Percentiles rank a stretch among this genome's conserved stretches.
phyloP scores from a whole-genome alignment of 495 filamentous ascomycete species.

The Extremus antarcticus region DNA sequence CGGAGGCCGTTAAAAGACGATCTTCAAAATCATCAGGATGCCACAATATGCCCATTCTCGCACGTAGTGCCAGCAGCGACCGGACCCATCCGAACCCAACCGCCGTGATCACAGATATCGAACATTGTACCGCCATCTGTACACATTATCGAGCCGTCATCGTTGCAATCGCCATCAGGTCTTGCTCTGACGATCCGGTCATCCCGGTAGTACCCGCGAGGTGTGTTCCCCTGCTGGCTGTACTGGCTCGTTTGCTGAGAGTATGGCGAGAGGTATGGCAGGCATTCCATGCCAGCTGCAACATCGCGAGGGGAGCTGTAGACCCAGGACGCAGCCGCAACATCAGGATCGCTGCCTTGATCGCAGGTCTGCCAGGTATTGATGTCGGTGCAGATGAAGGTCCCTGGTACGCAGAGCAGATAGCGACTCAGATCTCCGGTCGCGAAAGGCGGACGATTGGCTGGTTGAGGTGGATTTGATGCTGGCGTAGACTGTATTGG shows the following conservation, averaged over 20 bases:
- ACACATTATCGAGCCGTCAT: conserved; percentile 9
- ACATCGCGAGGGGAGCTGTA: conserved; percentile 21
- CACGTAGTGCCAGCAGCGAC: conserved; percentile 16
- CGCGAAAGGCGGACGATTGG: conserved; percentile 16
- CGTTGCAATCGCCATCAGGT: conserved; percentile 14
- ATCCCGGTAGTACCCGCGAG: conserved; percentile 17
- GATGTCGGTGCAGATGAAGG: conserved; percentile 25
- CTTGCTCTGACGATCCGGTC: conserved; percentile 15
- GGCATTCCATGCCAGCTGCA: conserved; percentile 23
- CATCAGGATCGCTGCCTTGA: neutral
- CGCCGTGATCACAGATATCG: conserved; percentile 16
- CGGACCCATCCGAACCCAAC: conserved; percentile 14
- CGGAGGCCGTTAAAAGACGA: too few species aligned
- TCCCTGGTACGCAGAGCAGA: conserved; percentile 27
- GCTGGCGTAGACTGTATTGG: neutral
- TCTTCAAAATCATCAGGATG: neutral
- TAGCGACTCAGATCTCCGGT: conserved; percentile 14
- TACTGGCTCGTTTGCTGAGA: conserved; percentile 6
- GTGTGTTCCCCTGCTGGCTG: conserved; percentile 14
- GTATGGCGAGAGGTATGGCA: conserved; percentile 9
- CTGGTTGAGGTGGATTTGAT: neutral
- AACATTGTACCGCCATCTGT: conserved; percentile 10
- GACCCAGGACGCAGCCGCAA: conserved; percentile 6
- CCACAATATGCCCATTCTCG: conserved; percentile 13
- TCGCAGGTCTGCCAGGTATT: conserved; percentile 24